Evolutionary conservation across 2,329 filamentous ascomycete genomes (phyloP), one percentile per base, ranked within the genome.

Genomic region (Colletotrichum gigasporum): DNA sequence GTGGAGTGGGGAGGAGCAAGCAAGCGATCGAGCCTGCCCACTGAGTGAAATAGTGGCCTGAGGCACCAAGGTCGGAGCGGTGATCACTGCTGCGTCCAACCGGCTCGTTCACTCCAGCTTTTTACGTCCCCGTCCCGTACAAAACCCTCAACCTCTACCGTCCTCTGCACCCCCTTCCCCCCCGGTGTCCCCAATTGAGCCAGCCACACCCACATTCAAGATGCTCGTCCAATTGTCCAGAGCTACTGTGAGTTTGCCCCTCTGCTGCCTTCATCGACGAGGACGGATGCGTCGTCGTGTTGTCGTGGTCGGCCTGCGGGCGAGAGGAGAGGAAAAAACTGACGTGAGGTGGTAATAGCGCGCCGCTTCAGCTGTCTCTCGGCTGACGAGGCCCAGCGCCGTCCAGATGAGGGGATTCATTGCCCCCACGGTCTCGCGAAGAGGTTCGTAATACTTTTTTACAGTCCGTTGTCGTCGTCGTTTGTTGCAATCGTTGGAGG

Each of bases 391-490:
- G 73, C 53, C 61, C 56, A 80, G 78, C 71, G 73, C 80, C 71
- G 77, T 79, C 75, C 82, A 83, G 76, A 77, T 79, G 74, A 83
- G 86, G 75, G 80, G 80, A 73, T 88, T 88, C 76, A 86, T 88
- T 72, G 85, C 83, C 73, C 86, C 86, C 67, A 88, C 86, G 55
- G 82, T 87, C 71, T 85, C 85, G 69, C 83, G 86, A 76, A 83
- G 85, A 85, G 86, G 86, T 89, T 84, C 79, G 86, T 79, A 52
- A 59, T 55, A 55, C 44, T 53, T 20, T 57, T 61, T 62, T 52
- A n/a, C n/a, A n/a, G n/a, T n/a, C n/a, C 35, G 26, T 16, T 45
- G 14, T 41, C 32, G 28, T 45, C 50, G 24, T 50, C 42, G 20
- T 41, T 42, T 53, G n/a, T 44, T 18, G 12, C 24, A 26, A 39